Base-by-base conservation (phyloP, 495 filamentous ascomycete genomes). In the Podospora anserina region DNA sequence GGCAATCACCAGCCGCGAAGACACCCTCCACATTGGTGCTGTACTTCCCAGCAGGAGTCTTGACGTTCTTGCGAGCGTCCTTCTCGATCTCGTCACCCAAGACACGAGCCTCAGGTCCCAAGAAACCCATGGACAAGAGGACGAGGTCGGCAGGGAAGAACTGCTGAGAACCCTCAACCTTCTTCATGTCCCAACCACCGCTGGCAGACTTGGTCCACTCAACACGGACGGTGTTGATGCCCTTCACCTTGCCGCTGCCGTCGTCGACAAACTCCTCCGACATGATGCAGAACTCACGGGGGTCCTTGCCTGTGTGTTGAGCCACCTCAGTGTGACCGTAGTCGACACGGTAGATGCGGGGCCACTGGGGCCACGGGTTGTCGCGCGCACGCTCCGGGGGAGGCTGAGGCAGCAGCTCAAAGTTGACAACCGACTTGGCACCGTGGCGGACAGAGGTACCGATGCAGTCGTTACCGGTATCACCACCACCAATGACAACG, bases 291-390 rank as follows among this genome's bases (percentile, higher is more conserved):
- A 90, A 99, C 83, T 99, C 95, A 70, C 95, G 92, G 56, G 95
- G 95, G 75, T 99, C 95, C 77, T 94, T 93, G 80, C 96, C 95
- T 86, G 94, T 92, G 81, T 97, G 95, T 68, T 96, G 94, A 80
- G 95, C 93, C 69, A 99, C 95, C 77, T 99, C 95, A 2, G 90
- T 88, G 84, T 99, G 95, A 61, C 95, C 95, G 74, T 99, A 99
- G 78, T 99, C 95, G 59, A 98, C 89, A 75, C 95, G 92, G 86
- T 98, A 98, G 80, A 99, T 95, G 74, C 94, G 92, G 26, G 95
- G 95, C 95, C 95, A 99, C 81, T 98, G 96, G 0, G 95, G 95
- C 95, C 95, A 99, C 62, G 95, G 95, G 85, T 99, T 99, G 81
- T 98, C 95, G 69, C 91, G 88, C 68, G 92, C 94, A 78, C 95